Percentiles rank a stretch among this genome's conserved stretches.
Evolutionary conservation across 129 eudicot genomes (phyloP).

Genomic region (Flaveria linearis): DNA sequence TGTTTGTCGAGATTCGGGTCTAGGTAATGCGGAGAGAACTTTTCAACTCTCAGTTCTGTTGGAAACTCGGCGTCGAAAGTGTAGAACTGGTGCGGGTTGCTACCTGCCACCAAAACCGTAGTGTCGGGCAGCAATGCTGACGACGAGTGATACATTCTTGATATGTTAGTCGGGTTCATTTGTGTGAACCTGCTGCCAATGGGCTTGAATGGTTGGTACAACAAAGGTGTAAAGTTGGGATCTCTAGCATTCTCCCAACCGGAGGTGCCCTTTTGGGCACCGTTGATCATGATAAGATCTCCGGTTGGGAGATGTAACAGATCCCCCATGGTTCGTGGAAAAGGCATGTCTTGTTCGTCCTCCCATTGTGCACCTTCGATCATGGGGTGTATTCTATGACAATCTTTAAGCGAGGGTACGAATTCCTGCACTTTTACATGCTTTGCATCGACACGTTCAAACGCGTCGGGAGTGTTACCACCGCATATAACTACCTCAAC

Average conservation of each 20-base stretch:
- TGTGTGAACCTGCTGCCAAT: slow-evolving; percentile 51
- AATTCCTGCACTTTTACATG: slow-evolving; percentile 33
- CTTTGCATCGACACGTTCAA: slow-evolving; percentile 40
- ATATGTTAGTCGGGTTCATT: slow-evolving; percentile 41
- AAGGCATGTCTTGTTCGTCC: slow-evolving; percentile 66
- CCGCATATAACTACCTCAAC: slow-evolving; percentile 73
- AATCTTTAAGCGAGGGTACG: slow-evolving; percentile 53
- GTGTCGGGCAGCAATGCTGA: slow-evolving; percentile 66
- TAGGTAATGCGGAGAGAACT: slow-evolving; percentile 66
- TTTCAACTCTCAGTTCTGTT: slow-evolving; percentile 74
- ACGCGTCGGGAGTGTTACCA: slow-evolving; percentile 56
- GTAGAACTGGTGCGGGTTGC: slow-evolving; percentile 61
- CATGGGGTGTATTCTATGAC: slow-evolving; percentile 53
- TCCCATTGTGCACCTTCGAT: slow-evolving; percentile 52
- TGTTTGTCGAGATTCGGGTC: slow-evolving; percentile 33
- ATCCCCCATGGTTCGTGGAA: slow-evolving; percentile 70
- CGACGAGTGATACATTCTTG: slow-evolving; percentile 81
- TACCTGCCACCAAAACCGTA: slow-evolving; percentile 64
- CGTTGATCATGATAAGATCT: slow-evolving; percentile 64
- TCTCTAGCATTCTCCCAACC: slow-evolving; percentile 71
- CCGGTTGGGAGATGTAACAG: slow-evolving; percentile 71
- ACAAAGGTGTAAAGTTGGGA: slow-evolving; percentile 55
- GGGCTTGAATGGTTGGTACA: slow-evolving; percentile 49
- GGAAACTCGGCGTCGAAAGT: slow-evolving; percentile 35
- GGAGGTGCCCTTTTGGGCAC: slow-evolving; percentile 66